Percentiles rank a stretch among this genome's conserved stretches.
Evolutionary conservation across 495 filamentous ascomycete species (phyloP).

Genomic region (Neurospora africana): DNA sequence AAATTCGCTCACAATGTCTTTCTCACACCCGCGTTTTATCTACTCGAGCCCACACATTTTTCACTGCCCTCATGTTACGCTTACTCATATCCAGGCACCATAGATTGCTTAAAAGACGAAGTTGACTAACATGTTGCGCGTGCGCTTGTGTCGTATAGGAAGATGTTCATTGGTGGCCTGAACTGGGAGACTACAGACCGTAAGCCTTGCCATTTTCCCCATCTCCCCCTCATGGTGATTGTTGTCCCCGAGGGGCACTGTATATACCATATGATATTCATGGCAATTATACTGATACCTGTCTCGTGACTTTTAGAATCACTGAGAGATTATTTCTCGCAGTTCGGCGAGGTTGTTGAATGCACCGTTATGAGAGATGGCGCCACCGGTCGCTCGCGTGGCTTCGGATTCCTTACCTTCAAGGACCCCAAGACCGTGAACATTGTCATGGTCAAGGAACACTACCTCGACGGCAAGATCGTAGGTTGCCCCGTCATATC

Average conservation of each 20-base stretch:
- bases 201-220: conserved; percentile 38
- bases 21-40: not conserved
- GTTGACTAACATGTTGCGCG: conserved; percentile 21
- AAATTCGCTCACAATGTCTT: not conserved
- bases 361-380: conserved; percentile 98
- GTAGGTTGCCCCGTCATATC: conserved; percentile 44
- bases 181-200: conserved; percentile 99
- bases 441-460: conserved; percentile 99
- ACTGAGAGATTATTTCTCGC: conserved; percentile 94
- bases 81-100: not conserved
- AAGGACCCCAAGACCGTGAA: conserved; percentile 95
- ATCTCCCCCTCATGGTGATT: not conserved
- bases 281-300: not conserved
- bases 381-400: conserved; percentile 82
- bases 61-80: not conserved
- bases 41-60: not conserved
- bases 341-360: conserved; percentile 94
- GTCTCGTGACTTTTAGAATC: conserved; percentile 53
- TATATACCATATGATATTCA: not conserved
- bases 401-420: conserved; percentile 97
- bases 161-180: conserved; percentile 98
- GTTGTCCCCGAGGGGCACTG: not conserved
- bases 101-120: not conserved
- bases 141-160: conserved; percentile 42
- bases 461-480: conserved; percentile 96